Evolutionary conservation across 805 yeast genomes (phyloP), one percentile per base, ranked within the genome.

Genomic region (Komagataella phaffii): DNA sequence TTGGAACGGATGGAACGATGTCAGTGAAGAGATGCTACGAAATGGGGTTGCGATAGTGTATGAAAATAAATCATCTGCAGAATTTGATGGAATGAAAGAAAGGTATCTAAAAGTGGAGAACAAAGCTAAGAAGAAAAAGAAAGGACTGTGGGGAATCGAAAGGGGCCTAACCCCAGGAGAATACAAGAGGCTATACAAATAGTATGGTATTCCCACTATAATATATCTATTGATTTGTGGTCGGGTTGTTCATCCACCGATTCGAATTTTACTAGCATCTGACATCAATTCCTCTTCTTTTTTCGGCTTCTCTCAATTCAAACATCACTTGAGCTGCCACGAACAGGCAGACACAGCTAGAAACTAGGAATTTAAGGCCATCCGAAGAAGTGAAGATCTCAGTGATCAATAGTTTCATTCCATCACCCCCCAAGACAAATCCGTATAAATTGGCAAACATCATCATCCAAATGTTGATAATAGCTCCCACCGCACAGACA

Each of bases 401-500:
- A 18, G 64, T 61, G 19, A 91, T 68, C 56, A 91, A 73, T 46
- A 74, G 70, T 24, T 73, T 57, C 24, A 90, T 81, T 1, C 99
- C 99, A 54, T 88, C 96, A 24, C 81, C 72, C 7, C 97, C 98
- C 40, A 93, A 73, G 59, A 97, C 93, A 66, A 93, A 93, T 0
- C 99, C 99, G 61, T 85, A 88, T 51, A 95, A 68, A 60, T 93
- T 93, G 14, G 98, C 98, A 56, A 89, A 76, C 89, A 93, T 89
- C 99, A 93, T 91, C 84, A 91, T 77, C 96, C 96, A 91, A 53
- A 93, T 84, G 64, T 93, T 93, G 19, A 75, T 61, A 24, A 90
- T 95, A 3, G 91, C 96, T 3, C 99, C 99, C 5, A 79, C 57
- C 0, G 89, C 96, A 66, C 96, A 87, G 12, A 83, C 60, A 62